These are phyloP conservation scores for Boletus sensibilis DNA, from an alignment of 768 basidiomycete species.

Conservation along the genomic window DNA sequence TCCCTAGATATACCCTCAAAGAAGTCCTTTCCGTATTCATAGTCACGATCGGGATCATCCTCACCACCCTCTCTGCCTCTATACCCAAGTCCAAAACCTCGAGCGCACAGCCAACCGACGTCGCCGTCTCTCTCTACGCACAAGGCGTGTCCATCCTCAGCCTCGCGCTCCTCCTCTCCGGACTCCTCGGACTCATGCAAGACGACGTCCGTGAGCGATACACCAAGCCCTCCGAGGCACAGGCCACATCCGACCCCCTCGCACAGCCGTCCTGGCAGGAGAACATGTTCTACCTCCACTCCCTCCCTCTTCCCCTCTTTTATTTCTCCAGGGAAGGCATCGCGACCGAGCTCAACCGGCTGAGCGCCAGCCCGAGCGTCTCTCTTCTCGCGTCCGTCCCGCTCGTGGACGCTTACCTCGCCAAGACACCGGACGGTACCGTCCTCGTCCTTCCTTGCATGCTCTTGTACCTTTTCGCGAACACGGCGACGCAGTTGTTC, in stretches of 20 bases:
- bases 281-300: constrained; percentile 89
- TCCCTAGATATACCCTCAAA: constrained; percentile 53
- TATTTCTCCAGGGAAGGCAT: constrained; percentile 56
- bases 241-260: constrained; percentile 15
- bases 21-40: constrained; percentile 78
- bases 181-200: constrained; percentile 80
- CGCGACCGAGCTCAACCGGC: constrained; percentile 17
- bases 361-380: constrained; percentile 14
- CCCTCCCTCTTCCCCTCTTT: constrained; percentile 79
- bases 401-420: background rate
- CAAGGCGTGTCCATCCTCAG: constrained; percentile 73
- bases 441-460: constrained; percentile 51
- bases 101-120: background rate
- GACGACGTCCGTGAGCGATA: constrained; percentile 71
- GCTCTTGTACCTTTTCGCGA: constrained; percentile 63
- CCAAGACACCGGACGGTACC: background rate
- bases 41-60: constrained; percentile 74
- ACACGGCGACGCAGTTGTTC: constrained; percentile 79
- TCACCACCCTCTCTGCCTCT: constrained; percentile 80
- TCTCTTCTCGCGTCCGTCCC: constrained; percentile 15
- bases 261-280: constrained; percentile 70
- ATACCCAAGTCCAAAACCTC: constrained; percentile 23
- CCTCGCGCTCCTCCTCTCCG: constrained; percentile 75
- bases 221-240: constrained; percentile 30
- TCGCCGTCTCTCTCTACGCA: constrained; percentile 43